Conservation (phyloP, 2,329 filamentous ascomycete genomes). For the Chlorencoelia australis region DNA sequence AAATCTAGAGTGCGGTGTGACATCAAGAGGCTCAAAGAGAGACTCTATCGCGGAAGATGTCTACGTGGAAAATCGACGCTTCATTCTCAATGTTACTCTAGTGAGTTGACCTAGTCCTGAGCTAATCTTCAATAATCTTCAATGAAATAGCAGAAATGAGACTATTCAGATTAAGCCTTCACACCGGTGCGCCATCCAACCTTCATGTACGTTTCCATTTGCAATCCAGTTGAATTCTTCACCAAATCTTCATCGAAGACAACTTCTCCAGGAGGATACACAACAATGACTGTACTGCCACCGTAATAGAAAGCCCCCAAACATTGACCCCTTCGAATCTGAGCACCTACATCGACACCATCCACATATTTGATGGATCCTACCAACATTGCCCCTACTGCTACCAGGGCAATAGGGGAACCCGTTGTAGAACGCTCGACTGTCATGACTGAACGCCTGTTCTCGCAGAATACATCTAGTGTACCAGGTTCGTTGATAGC, state of each 20-base stretch:
- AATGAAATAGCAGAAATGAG: too few species aligned
- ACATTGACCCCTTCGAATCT: slow-evolving; percentile 12
- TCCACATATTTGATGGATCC: slow-evolving; percentile 13
- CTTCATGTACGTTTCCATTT: slow-evolving; percentile 12
- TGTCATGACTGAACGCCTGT: slow-evolving; percentile 12
- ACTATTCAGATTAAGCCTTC: slow-evolving; percentile 10
- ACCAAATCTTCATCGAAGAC: slow-evolving; percentile 12
- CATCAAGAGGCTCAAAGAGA: too few species aligned
- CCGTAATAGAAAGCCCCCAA: slow-evolving; percentile 12
- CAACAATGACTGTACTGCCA: slow-evolving; percentile 12
- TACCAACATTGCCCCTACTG: slow-evolving; percentile 13
- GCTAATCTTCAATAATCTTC: too few species aligned
- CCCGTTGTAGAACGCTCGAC: slow-evolving; percentile 11
- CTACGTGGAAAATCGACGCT: too few species aligned
- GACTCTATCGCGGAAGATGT: too few species aligned
- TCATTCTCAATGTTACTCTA: too few species aligned
- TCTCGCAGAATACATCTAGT: slow-evolving; percentile 15
- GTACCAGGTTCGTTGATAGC: slow-evolving; percentile 16
- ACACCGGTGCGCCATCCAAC: slow-evolving; percentile 13
- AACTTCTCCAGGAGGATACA: slow-evolving; percentile 13
- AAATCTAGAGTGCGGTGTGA: too few species aligned
- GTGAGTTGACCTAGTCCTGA: too few species aligned
- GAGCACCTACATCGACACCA: slow-evolving; percentile 9
- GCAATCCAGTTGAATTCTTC: slow-evolving; percentile 7
- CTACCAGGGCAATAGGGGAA: slow-evolving; percentile 12